Evolutionary conservation across 495 filamentous ascomycete species (phyloP).

Genomic region (Entonaema liquescens): DNA sequence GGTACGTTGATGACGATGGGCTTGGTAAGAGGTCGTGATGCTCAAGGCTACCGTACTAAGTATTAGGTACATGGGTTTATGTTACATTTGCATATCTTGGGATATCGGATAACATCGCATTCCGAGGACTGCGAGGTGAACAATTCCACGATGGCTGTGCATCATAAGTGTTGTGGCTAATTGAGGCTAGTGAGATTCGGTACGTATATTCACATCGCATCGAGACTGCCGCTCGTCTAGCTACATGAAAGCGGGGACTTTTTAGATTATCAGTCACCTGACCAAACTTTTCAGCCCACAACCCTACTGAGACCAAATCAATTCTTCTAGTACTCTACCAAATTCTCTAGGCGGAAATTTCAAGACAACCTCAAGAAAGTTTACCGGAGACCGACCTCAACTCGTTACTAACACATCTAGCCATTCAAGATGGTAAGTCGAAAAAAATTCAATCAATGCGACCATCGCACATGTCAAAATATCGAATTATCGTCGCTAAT

Average conservation of each 20-base stretch:
- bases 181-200: constrained; percentile 18
- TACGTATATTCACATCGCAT: constrained; percentile 8
- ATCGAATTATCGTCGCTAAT: not conserved
- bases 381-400: constrained; percentile 48
- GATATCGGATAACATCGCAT: not conserved
- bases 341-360: constrained; percentile 44
- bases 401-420: constrained; percentile 43
- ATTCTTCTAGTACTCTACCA: constrained; percentile 44
- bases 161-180: constrained; percentile 14
- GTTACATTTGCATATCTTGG: not conserved
- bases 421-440: constrained; percentile 60
- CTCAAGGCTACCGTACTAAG: not conserved
- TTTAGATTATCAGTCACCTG: constrained; percentile 24
- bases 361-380: constrained; percentile 45
- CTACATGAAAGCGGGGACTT: not conserved
- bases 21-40: not conserved
- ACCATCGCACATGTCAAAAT: constrained; percentile 4
- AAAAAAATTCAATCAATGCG: constrained; percentile 20
- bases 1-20: constrained; percentile 19
- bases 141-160: not conserved
- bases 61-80: not conserved
- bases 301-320: constrained; percentile 43
- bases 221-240: constrained; percentile 20
- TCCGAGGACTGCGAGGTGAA: not conserved
- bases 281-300: constrained; percentile 42